Evolutionary conservation across 2,329 filamentous ascomycete genomes (phyloP), one percentile per base, ranked within the genome.

Genomic region (Trichoderma koningiopsis): DNA sequence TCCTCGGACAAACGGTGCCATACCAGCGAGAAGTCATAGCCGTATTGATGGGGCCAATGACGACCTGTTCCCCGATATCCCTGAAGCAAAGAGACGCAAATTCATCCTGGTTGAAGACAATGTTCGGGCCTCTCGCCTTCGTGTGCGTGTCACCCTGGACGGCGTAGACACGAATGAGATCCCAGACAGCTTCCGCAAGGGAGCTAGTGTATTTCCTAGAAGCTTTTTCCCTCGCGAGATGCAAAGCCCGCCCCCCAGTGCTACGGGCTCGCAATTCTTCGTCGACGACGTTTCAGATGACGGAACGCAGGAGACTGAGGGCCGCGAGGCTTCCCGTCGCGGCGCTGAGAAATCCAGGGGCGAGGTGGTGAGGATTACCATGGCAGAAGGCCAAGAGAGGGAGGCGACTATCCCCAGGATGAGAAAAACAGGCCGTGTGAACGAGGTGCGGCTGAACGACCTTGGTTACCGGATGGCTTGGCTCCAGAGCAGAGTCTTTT

Each of bases 91-190:
- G 83, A 93, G 93, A 76, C 91, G 95, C 77, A 98, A 97, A 81
- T 98, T 98, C 80, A 97, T 98, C 74, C 88, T 98, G 11, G 94
- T 98, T 33, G 94, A 97, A 73, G 95, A 98, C 79, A 90, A 89
- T 64, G 91, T 94, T 71, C 91, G 93, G 43, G 91, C 91, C 64
- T 91, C 89, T 62, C 88, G 94, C 53, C 90, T 97, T 1, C 90
- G 95, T 19, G 94, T 98, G 57, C 91, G 94, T 71, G 94, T 97
- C 63, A 96, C 92, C 72, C 88, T 99, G n/a, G 93, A 97, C 77
- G 90, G 91, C 56, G 94, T 97, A 74, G 92, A 97, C 78, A 96
- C 96, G 83, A 91, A 94, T 76, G 95, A 98, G 80, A 97, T 98
- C 77, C 95, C 95, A 1, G 95, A 98, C 79, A 96, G 93, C 19